Percentiles rank a stretch among this genome's conserved stretches.
Conservation (phyloP, 495 filamentous ascomycete genomes). For the Xylaria longipes region DNA sequence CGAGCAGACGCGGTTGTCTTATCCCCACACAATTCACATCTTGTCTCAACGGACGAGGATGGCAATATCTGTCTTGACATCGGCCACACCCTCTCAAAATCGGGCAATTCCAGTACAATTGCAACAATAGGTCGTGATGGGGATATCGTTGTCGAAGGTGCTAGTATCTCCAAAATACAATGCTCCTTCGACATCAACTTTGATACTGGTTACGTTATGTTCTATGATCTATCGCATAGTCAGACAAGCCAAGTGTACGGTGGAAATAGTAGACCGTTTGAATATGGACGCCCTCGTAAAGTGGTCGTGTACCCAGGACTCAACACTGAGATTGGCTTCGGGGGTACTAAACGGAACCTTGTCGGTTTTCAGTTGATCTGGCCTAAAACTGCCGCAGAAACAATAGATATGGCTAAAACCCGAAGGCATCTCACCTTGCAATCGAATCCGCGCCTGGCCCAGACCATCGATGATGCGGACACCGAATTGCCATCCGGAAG, state of each 20-base stretch:
- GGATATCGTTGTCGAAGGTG: constrained; percentile 21
- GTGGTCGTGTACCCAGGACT: background rate
- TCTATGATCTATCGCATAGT: background rate
- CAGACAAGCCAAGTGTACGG: background rate
- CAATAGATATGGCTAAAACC: background rate
- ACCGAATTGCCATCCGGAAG: background rate
- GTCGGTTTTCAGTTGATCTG: background rate
- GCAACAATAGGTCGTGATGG: constrained; percentile 24
- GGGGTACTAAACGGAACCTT: background rate
- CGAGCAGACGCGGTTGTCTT: background rate
- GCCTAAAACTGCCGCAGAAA: background rate
- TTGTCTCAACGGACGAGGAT: background rate
- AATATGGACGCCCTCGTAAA: background rate
- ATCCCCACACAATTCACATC: constrained; percentile 16
- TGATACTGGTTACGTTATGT: background rate
- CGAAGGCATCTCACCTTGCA: background rate
- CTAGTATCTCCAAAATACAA: constrained; percentile 10
- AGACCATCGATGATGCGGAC: too few relatives aligned
- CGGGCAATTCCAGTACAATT: constrained; percentile 2
- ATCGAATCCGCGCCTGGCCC: too few relatives aligned
- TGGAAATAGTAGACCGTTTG: too few relatives aligned
- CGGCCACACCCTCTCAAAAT: constrained; percentile 15
- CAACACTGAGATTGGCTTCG: background rate
- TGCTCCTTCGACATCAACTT: constrained; percentile 25
- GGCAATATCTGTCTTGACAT: constrained; percentile 15